Evolutionary conservation across 2,329 filamentous ascomycete genomes (phyloP).

Genomic region (Berkeleyomyces rouxiae): DNA sequence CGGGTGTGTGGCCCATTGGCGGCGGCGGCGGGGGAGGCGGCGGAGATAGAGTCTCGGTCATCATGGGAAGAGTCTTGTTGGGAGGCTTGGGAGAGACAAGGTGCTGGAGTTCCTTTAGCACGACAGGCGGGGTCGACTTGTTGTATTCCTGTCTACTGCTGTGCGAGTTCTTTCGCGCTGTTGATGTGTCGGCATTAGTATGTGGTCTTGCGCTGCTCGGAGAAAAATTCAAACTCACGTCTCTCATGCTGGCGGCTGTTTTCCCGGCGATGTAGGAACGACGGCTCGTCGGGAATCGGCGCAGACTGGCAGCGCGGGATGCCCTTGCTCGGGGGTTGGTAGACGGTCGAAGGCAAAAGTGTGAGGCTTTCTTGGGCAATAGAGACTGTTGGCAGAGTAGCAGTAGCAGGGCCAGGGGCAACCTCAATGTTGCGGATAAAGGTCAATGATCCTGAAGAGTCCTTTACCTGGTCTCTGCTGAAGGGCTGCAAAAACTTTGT

Average conservation of each 20-base stretch:
- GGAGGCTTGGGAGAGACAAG: conserved; percentile 19
- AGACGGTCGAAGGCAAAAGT: conserved; percentile 41
- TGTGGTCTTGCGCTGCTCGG: not conserved
- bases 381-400: conserved; percentile 29
- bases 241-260: not conserved
- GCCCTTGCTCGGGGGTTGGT: conserved; percentile 35
- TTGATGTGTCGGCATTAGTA: not conserved
- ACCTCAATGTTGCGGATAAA: conserved; percentile 13
- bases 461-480: not conserved
- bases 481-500: not conserved
- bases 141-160: not conserved
- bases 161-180: conserved; percentile 9
- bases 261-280: not conserved
- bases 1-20: conserved; percentile 23
- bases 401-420: conserved; percentile 35
- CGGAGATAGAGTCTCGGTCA: conserved; percentile 29
- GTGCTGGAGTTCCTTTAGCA: conserved; percentile 47
- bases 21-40: conserved; percentile 45
- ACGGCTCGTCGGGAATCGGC: conserved; percentile 27
- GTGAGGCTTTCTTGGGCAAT: conserved; percentile 31
- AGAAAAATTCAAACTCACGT: not conserved
- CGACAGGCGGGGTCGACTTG: conserved; percentile 27
- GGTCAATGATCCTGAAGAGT: not conserved
- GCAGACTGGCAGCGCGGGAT: conserved; percentile 49
- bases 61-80: not conserved